Percentiles rank a stretch among this genome's conserved stretches.
Conservation (phyloP, 1,284 basidiomycete genomes). For the Neolentinus lepideus region DNA sequence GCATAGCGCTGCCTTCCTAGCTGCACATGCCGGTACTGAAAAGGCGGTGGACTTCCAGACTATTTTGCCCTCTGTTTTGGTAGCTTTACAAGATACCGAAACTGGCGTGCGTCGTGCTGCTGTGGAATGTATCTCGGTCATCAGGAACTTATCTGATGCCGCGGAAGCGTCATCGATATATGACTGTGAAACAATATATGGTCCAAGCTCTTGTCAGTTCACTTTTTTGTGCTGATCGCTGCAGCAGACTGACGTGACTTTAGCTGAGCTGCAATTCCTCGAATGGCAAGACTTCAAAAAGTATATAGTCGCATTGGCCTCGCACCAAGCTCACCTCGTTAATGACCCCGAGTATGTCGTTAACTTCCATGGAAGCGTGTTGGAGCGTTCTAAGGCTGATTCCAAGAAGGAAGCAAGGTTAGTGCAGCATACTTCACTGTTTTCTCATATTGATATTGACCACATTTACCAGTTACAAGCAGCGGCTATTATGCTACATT, state of each 20-base stretch:
- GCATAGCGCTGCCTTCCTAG: constrained; percentile 72
- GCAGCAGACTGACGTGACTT: constrained; percentile 7
- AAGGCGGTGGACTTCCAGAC: constrained; percentile 81
- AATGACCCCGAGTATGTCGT: constrained; percentile 65
- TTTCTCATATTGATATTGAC: constrained; percentile 3
- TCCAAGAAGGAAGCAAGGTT: constrained; percentile 62
- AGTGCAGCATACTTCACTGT: constrained; percentile 12
- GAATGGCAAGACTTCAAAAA: constrained; percentile 63
- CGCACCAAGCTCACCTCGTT: constrained; percentile 53
- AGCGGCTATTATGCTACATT: constrained; percentile 72
- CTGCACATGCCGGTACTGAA: constrained; percentile 54
- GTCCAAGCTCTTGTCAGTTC: constrained; percentile 50
- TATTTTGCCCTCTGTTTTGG: constrained; percentile 71
- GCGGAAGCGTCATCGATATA: constrained; percentile 59
- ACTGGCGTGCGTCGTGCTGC: constrained; percentile 53
- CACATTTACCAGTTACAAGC: constrained; percentile 51
- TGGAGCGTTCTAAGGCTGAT: constrained; percentile 40
- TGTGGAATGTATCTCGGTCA: constrained; percentile 51
- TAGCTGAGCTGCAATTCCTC: constrained; percentile 73
- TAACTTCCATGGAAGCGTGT: constrained; percentile 55
- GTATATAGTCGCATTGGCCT: constrained; percentile 57
- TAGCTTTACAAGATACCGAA: constrained; percentile 53
- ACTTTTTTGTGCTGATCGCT: constrained; percentile 4
- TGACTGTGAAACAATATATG: constrained; percentile 81
- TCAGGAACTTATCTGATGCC: constrained; percentile 33